Base-by-base conservation (phyloP, 306 rosid genomes). In the Begonia fuchsioides region DNA sequence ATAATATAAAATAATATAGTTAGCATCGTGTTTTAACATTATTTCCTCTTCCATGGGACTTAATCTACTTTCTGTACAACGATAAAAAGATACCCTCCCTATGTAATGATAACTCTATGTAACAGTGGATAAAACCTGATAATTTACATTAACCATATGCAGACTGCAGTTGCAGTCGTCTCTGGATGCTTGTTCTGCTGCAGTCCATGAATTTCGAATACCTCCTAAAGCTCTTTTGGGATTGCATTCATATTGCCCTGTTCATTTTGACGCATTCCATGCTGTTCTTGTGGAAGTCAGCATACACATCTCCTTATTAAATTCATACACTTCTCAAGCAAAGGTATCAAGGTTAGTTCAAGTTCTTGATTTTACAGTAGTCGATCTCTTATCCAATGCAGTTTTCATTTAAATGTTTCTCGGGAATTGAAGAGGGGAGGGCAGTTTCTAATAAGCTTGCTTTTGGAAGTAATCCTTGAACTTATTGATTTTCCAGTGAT, bases 221-320 rank as follows among this genome's bases (percentile, higher is more conserved):
- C 95, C 85, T 44, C 78, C 95, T 32, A 86, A 86, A 76, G 85
- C 87, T 64, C 87, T 86, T 57, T 49, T 69, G 57, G 95, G 95
- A 61, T 60, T 81, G 60, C 95, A 86, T 81, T 76, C 93, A 15
- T 86, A 86, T 56, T 81, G 87, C 58, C 95, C 95, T 53, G 80
- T 86, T 54, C 72, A 76, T 74, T 86, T 86, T 72, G 95, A 86
- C 63, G 70, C 74, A 38, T 78, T 68, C 54, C 95, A 86, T 58
- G 67, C 95, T 15, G 93, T 81, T 62, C 80, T 86, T 60, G 75
- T 86, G 60, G 95, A 86, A 64, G 72, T 79, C 39, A 86, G 76
- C 64, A 71, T 86, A 49, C 95, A 86, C 57, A 66, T 81, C 61
- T 78, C 78, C 76, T 60, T 86, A 44, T 74, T 75, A 40, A 79